Evolutionary conservation across 2,329 filamentous ascomycete species (phyloP).

Genomic region (Paraconiothyrium sp.): DNA sequence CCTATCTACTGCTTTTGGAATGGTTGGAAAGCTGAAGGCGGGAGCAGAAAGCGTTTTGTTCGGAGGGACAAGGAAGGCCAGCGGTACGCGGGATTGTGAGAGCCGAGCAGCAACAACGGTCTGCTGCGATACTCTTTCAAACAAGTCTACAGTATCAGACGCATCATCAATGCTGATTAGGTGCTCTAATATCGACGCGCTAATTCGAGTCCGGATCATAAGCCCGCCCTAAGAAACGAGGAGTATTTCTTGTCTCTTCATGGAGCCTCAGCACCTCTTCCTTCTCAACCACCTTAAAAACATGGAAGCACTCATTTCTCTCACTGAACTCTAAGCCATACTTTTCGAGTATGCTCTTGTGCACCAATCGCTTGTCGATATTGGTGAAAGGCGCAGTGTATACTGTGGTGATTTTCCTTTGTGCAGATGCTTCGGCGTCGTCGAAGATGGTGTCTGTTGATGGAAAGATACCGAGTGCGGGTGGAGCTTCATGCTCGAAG

Average conservation of each 20-base stretch:
- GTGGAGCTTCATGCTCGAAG: background rate
- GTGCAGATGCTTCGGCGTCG: no score
- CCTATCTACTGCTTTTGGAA: no score
- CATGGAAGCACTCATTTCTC: background rate
- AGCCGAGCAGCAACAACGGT: no score
- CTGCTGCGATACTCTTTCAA: no score
- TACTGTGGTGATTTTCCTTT: no score
- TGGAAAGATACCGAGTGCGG: background rate
- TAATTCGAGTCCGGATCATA: no score
- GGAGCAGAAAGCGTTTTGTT: background rate
- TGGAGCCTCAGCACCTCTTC: conserved; percentile 2
- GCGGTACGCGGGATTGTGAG: no score
- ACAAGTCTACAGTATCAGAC: no score
- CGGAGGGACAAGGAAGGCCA: no score
- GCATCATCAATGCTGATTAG: no score
- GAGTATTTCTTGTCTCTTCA: background rate
- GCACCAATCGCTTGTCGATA: conserved; percentile 6
- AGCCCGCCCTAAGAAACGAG: background rate
- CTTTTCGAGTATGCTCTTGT: background rate
- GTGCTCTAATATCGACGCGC: no score
- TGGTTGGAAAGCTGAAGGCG: background rate
- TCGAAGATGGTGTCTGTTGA: no score
- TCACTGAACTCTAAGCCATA: background rate
- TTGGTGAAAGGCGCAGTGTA: background rate
- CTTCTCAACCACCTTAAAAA: background rate